Base-by-base conservation (phyloP, 2,329 filamentous ascomycete genomes). In the Zalaria obscura region DNA sequence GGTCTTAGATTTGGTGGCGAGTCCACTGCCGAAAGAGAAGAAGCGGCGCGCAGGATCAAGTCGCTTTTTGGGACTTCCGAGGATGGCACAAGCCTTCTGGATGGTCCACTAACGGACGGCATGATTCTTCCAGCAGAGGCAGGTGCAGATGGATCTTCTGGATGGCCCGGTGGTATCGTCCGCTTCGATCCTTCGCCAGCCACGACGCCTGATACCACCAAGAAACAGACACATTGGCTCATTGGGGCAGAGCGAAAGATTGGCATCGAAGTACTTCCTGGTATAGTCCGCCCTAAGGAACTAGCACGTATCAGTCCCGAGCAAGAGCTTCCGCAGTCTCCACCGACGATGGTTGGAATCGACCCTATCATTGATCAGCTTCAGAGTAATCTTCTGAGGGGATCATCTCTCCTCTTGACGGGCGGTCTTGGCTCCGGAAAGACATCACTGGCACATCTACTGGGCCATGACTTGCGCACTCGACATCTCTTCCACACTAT, bases 381-480 rank as follows among this genome's bases (percentile, higher is more conserved):
- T 18, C 70, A 80, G 45, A 79, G 76, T 2, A 83, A 93, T 51
- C 66, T 98, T 3, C 76, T 80, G 1, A 83, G 93, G 51, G 76
- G 84, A 48, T 95, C 89, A 0, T 96, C 91, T 0, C 83, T 95
- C 1, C 68, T 98, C 25, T 62, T 98, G 35, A 93, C 87, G 0
- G 91, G 91, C 33, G 85, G 83, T 1, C 75, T 94, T 49, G 91
- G 91, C 0, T 81, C 88, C 25, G 91, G 91, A 26, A 98, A 98
- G 64, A 87, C 85, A 2, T 78, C 79, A 0, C 73, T 95, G 27
- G 76, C 83, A 3, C 82, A 83, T 47, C 68, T 85, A 26, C 64
- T 96, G 27, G 85, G 82, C 1, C 77, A 84, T 54, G 73, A 72
- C 34, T 66, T 98, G 41, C 76, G 82, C 25, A 72, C 72, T 40